Evolutionary conservation across 2,329 filamentous ascomycete genomes (phyloP).

Genomic region (Colletotrichum lupini): DNA sequence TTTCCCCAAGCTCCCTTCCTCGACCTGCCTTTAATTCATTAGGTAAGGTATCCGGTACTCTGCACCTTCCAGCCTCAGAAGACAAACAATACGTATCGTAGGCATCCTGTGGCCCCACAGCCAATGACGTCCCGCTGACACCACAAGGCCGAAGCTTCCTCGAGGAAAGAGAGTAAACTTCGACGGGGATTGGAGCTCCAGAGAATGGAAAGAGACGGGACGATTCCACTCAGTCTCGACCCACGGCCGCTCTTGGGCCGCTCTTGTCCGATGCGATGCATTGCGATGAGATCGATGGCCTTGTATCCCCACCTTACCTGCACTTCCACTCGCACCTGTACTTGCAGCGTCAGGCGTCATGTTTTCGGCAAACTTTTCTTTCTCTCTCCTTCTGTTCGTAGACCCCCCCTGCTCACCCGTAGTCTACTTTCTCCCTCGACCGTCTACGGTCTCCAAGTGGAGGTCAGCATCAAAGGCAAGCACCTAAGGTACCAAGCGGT

Average conservation of each 20-base stretch:
- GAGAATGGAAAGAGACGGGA: neutral
- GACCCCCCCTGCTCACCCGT: neutral
- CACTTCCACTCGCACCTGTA: neutral
- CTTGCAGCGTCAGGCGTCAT: neutral
- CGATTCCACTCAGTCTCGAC: neutral
- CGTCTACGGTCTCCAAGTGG: neutral
- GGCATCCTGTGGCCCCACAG: neutral
- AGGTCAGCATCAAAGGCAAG: neutral
- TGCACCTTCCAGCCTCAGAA: too few relatives aligned
- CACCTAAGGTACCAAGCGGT: neutral
- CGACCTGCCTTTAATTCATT: neutral
- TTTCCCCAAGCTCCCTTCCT: neutral
- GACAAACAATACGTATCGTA: neutral
- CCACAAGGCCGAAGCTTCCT: neutral
- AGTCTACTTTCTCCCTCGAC: neutral
- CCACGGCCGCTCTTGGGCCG: neutral
- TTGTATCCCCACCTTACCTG: neutral
- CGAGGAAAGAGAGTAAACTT: conserved; percentile 3
- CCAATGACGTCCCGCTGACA: conserved; percentile 32
- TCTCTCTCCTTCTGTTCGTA: neutral
- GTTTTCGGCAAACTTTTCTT: conserved; percentile 14
- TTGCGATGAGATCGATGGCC: conserved; percentile 19
- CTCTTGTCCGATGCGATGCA: neutral
- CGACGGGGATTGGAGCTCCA: neutral
- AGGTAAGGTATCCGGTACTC: too few relatives aligned